These are phyloP conservation scores for Corymbia maculata DNA, from an alignment of 345 rosid genomes.

Conservation along the genomic window DNA sequence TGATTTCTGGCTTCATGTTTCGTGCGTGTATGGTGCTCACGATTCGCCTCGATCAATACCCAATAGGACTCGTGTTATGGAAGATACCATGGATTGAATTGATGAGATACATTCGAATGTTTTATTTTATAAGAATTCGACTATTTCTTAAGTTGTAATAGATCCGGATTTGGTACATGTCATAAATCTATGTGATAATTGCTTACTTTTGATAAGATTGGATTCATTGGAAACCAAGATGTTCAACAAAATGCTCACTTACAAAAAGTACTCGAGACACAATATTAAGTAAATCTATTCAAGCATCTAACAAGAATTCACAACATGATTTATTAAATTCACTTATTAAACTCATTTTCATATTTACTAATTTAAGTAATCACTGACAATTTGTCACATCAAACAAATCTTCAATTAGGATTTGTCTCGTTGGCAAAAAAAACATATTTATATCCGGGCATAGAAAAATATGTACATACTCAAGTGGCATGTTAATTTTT, in stretches of 20 bases:
- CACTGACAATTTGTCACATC: rapidly evolving
- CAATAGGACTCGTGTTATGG: too few relatives aligned
- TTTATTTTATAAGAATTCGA: neutral
- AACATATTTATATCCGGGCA: neutral
- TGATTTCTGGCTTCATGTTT: neutral
- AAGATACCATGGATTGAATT: neutral
- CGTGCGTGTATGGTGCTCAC: neutral
- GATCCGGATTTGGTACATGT: rapidly evolving
- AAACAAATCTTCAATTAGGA: neutral
- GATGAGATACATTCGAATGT: neutral
- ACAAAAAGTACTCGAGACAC: too few relatives aligned
- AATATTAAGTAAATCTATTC: neutral
- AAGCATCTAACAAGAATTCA: neutral
- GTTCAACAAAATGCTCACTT: neutral
- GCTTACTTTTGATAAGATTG: rapidly evolving
- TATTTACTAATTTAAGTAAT: neutral
- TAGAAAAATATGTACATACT: neutral
- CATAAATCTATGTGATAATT: neutral
- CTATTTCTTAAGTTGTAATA: neutral
- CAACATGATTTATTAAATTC: too few relatives aligned
- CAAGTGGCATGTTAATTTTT: neutral
- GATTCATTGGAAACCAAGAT: neutral
- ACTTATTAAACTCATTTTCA: too few relatives aligned
- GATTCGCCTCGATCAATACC: neutral
- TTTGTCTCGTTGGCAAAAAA: rapidly evolving